phyloP scores from a whole-genome alignment of 305 asterid genomes.

The Ajuga reptans region DNA sequence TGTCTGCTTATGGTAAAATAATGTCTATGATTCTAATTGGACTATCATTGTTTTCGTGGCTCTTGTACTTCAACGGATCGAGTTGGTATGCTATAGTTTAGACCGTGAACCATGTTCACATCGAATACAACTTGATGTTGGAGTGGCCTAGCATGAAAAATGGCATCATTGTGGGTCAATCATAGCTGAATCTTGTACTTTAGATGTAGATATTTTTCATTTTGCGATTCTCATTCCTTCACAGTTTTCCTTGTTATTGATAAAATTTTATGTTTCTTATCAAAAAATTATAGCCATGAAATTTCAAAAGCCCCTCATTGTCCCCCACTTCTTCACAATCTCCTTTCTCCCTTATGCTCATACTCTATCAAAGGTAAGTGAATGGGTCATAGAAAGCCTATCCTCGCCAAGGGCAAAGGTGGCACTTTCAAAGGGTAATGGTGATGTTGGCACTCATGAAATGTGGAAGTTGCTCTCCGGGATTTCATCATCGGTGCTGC shows the following conservation, averaged over 20 bases:
- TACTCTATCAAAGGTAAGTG: background rate
- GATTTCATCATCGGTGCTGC: background rate
- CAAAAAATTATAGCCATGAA: background rate
- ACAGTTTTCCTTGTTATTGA: no score
- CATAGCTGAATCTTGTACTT: no score
- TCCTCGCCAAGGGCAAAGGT: background rate
- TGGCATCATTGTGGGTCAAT: background rate
- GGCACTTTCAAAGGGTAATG: background rate
- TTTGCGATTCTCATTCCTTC: no score
- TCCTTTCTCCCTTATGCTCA: background rate
- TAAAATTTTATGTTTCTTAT: no score
- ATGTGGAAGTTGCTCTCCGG: background rate
- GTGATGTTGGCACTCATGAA: background rate
- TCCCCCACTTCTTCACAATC: constrained; percentile 1
- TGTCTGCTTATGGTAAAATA: background rate
- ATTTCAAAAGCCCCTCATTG: background rate
- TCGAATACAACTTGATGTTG: background rate
- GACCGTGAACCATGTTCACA: background rate
- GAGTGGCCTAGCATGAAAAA: background rate
- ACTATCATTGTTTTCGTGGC: background rate
- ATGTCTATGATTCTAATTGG: background rate
- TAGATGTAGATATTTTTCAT: no score
- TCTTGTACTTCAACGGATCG: background rate
- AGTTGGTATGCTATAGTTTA: background rate
- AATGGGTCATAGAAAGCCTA: background rate